Base-by-base conservation (phyloP, 1,139 yeast species). In the Lodderomyces beijingensis region DNA sequence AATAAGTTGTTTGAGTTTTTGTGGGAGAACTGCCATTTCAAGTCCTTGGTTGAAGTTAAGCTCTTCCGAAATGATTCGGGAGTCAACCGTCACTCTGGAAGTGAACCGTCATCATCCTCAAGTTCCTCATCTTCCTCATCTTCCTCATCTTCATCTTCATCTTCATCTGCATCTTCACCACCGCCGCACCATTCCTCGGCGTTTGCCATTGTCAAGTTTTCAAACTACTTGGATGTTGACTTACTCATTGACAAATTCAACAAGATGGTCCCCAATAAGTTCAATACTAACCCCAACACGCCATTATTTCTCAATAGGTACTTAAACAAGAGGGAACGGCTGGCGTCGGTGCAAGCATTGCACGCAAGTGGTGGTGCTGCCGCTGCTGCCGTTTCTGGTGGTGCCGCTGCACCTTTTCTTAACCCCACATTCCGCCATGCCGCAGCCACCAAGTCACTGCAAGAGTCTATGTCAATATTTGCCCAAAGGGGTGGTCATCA, bases 171-270 rank as follows among this genome's bases (percentile, higher is more conserved):
- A 7, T 23, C 25, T 16, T 30, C 15, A 13, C 8, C 32, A 16
- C 15, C 26, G 2, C 17, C 32, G 12, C 13, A 23, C 9, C 20
- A 26, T 8, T 35, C 31, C 11, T 29, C 39, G 35, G 51, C 44
- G 2, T 61, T 57, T 50, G 69, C 63, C 6, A 58, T 64, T 31
- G 53, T 62, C 30, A 60, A 54, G 38, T 65, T 65, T 38, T 50
- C 51, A 26, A 62, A 62, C 34, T 58, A 62, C 38, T 44, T 64
- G 15, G 71, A 65, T 43, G 66, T 56, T 12, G 70, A 62, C 12
- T 40, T 51, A 25, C 37, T 64, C 12, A 41, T 62, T 24, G 43
- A 47, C n/a, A 45, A 41, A 19, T 41, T 42, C 16, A 45, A 49
- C 25, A 36, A 42, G 17, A 40, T 46, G 23, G 35, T 40, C 3